Evolutionary conservation across 2,329 filamentous ascomycete species (phyloP).

Genomic region (Chrysoporthe deuterocubensis): DNA sequence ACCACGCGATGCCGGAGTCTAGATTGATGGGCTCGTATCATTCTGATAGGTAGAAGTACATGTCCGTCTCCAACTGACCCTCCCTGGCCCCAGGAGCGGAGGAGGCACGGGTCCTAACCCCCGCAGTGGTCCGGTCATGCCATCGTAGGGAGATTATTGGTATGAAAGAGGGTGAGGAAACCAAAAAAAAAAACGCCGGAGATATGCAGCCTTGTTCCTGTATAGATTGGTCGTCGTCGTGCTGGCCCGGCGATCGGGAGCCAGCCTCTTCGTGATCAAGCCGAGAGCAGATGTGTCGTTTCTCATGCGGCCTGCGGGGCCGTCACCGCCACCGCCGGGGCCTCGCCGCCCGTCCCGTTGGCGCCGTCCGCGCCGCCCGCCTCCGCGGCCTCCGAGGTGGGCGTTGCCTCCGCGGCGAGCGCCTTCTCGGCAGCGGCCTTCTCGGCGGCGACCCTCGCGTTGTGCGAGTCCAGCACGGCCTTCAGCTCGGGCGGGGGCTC

Average conservation of each 20-base stretch:
- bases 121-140: background rate
- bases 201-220: conserved; percentile 20
- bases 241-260: background rate
- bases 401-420: conserved; percentile 18
- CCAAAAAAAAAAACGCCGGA: conserved; percentile 16
- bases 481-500: conserved; percentile 65
- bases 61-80: background rate
- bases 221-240: conserved; percentile 10
- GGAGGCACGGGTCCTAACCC: background rate
- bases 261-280: conserved; percentile 1
- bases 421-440: conserved; percentile 32
- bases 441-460: conserved; percentile 48
- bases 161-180: background rate
- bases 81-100: background rate
- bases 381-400: background rate
- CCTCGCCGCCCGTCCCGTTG: conserved; percentile 10
- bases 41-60: background rate
- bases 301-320: conserved; percentile 6
- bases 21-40: background rate
- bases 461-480: conserved; percentile 61
- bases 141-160: background rate
- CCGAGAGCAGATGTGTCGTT: background rate
- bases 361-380: background rate
- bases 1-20: background rate
- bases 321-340: conserved; percentile 11